Conservation (phyloP, 768 basidiomycete genomes). For the Clitopilus passeckerianus region DNA sequence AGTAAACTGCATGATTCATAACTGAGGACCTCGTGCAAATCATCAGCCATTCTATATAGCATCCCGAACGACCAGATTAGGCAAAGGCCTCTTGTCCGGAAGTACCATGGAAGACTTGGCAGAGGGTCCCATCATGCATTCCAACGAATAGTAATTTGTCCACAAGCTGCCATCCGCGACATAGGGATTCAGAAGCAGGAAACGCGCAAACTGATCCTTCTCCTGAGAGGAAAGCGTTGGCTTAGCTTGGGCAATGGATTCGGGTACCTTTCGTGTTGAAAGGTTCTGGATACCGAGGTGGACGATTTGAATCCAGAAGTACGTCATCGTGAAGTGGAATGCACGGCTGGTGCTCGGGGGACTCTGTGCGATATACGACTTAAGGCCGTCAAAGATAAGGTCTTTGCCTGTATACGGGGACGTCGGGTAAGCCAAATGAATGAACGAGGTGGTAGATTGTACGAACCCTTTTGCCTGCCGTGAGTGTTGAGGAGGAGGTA, state of each 20-base stretch:
- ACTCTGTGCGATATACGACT: slow-evolving; percentile 31
- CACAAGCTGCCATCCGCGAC: slow-evolving; percentile 35
- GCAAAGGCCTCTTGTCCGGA: slow-evolving; percentile 38
- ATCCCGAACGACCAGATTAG: slow-evolving; percentile 32
- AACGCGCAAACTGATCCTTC: slow-evolving; percentile 27
- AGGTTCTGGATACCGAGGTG: slow-evolving; percentile 33
- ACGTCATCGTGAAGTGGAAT: slow-evolving; percentile 44
- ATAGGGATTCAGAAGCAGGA: slow-evolving; percentile 35
- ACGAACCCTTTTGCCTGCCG: slow-evolving; percentile 36
- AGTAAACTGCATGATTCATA: too few species aligned
- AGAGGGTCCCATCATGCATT: slow-evolving; percentile 34
- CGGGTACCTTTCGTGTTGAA: not conserved
- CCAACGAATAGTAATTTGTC: slow-evolving; percentile 38
- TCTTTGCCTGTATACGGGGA: too few species aligned
- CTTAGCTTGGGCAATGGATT: slow-evolving; percentile 2
- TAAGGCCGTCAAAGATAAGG: slow-evolving; percentile 36
- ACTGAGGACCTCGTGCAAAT: not conserved
- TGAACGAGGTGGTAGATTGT: not conserved
- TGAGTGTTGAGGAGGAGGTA: slow-evolving; percentile 34
- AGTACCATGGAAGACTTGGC: slow-evolving; percentile 37
- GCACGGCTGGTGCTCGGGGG: slow-evolving; percentile 28
- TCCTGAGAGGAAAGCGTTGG: slow-evolving; percentile 5
- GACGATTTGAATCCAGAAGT: slow-evolving; percentile 47
- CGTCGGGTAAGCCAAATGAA: not conserved
- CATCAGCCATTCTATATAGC: slow-evolving; percentile 13